phyloP scores from a whole-genome alignment of 73 alveolate genomes.

The Paramecium primaurelia region DNA sequence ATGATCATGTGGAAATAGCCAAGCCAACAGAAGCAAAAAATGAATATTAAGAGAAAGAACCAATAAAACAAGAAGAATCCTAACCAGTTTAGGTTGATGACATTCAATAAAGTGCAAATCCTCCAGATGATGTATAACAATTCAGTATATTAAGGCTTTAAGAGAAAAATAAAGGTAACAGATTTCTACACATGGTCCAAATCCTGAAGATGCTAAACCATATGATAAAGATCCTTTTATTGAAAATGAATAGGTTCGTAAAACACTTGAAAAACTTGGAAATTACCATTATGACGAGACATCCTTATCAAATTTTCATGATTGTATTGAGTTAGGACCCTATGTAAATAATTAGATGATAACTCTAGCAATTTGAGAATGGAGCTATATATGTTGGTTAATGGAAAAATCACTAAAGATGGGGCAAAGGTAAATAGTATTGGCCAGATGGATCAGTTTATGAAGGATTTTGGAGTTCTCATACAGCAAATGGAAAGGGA shows the following conservation, averaged over 20 bases:
- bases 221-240: slow-evolving; percentile 39
- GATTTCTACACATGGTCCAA: slow-evolving; percentile 29
- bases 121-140: neutral
- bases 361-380: slow-evolving; percentile 34
- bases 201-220: slow-evolving; percentile 42
- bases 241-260: slow-evolving; percentile 39
- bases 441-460: slow-evolving; percentile 79
- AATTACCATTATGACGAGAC: neutral
- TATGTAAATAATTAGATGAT: neutral
- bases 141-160: neutral
- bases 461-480: slow-evolving; percentile 79
- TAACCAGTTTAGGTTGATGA: neutral
- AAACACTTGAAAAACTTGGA: slow-evolving; percentile 50
- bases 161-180: neutral
- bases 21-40: neutral
- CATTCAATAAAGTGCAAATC: neutral
- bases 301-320: neutral
- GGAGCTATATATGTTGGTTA: slow-evolving; percentile 71
- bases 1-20: neutral
- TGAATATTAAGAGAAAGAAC: neutral
- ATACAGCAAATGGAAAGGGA: slow-evolving; percentile 78
- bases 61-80: neutral
- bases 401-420: slow-evolving; percentile 71
- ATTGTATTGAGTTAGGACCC: slow-evolving; percentile 36
- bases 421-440: slow-evolving; percentile 74